Conservation (phyloP, 2,329 filamentous ascomycete genomes). For the Pyrenochaeta sp. region DNA sequence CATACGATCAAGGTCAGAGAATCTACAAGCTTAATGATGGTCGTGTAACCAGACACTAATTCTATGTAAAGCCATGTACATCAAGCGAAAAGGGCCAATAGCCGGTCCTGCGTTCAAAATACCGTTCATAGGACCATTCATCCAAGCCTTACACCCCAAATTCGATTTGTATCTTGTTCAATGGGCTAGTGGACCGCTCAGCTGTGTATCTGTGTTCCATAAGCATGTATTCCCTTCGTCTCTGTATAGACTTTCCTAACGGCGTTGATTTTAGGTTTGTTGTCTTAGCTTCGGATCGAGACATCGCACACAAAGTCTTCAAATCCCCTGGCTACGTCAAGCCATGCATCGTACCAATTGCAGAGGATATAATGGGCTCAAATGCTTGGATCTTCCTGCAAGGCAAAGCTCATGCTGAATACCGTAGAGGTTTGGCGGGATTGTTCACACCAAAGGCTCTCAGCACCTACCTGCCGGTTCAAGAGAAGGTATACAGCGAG, state of each 20-base stretch:
- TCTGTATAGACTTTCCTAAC: neutral
- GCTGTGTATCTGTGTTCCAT: constrained; percentile 98
- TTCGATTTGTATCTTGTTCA: constrained; percentile 89
- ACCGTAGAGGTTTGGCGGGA: constrained; percentile 92
- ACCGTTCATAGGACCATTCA: constrained; percentile 79
- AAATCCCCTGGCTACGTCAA: constrained; percentile 91
- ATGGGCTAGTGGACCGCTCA: constrained; percentile 88
- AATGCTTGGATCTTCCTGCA: constrained; percentile 97
- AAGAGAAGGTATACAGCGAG: constrained; percentile 86
- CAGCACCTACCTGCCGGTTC: constrained; percentile 83
- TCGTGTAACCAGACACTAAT: constrained; percentile 24
- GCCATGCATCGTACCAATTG: constrained; percentile 92
- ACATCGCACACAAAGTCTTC: constrained; percentile 94
- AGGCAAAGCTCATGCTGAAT: constrained; percentile 92
- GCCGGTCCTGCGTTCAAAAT: constrained; percentile 55
- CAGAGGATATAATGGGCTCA: constrained; percentile 89
- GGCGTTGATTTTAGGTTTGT: constrained; percentile 72
- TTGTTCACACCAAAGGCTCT: constrained; percentile 91
- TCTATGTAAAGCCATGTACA: constrained; percentile 41
- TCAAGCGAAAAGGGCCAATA: constrained; percentile 53
- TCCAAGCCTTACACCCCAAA: constrained; percentile 88
- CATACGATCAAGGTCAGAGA: constrained; percentile 85
- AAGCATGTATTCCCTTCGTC: constrained; percentile 66
- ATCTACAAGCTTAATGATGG: too few relatives aligned
- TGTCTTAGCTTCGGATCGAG: constrained; percentile 90